Evolutionary conservation across 306 rosid species (phyloP).

Genomic region (Corylus americana): DNA sequence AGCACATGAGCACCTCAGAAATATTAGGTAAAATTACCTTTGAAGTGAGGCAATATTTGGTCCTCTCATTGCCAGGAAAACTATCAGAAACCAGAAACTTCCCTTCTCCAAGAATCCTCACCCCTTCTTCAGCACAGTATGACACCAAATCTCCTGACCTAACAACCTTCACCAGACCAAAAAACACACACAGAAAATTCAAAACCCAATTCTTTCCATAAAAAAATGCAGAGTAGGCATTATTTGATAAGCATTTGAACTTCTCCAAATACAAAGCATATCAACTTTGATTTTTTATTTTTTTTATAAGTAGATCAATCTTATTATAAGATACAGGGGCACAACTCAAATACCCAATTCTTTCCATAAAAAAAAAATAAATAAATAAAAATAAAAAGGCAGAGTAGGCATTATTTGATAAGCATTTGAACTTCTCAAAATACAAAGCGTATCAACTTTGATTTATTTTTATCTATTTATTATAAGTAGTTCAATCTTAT

Average conservation of each 20-base stretch:
- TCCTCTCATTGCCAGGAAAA: constrained; percentile 97
- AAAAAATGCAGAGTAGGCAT: neutral
- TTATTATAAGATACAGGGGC: too few relatives aligned
- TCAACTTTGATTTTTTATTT: too few relatives aligned
- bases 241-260: neutral
- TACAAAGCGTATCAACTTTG: neutral
- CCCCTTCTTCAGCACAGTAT: constrained; percentile 93
- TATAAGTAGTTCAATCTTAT: too few relatives aligned
- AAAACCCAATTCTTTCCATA: neutral
- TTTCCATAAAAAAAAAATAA: neutral
- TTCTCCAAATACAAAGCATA: neutral
- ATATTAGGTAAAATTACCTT: constrained; percentile 49
- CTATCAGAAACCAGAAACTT: constrained; percentile 96
- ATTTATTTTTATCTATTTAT: too few relatives aligned
- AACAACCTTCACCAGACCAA: constrained; percentile 69
- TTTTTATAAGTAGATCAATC: too few relatives aligned
- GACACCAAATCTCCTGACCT: constrained; percentile 98
- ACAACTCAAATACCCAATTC: neutral
- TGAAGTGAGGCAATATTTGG: constrained; percentile 94
- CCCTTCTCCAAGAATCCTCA: constrained; percentile 93
- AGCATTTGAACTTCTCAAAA: neutral
- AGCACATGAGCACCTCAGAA: neutral
- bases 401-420: neutral
- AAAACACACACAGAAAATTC: neutral
- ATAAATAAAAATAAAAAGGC: too few relatives aligned